These are phyloP conservation scores for Mortierella sp. DNA, from an alignment of 371 early-diverging fungal species.

Conservation along the genomic window DNA sequence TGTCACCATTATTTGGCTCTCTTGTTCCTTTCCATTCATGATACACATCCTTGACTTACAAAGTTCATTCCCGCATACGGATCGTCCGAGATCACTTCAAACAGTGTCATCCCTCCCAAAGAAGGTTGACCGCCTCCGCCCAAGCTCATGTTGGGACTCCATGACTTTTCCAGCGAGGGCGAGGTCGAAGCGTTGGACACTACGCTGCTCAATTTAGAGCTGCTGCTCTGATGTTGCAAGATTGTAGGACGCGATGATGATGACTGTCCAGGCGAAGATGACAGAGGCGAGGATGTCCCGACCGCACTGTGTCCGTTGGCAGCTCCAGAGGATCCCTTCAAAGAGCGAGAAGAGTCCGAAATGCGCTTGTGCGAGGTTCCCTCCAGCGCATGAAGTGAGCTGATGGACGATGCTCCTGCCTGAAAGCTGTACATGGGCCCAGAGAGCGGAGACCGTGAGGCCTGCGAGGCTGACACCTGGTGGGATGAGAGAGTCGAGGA, in stretches of 20 bases:
- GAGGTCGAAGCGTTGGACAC: constrained; percentile 30
- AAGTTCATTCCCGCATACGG: constrained; percentile 47
- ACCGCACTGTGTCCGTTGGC: constrained; percentile 12
- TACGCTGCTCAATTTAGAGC: constrained; percentile 34
- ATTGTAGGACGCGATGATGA: constrained; percentile 18
- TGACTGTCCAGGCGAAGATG: constrained; percentile 19
- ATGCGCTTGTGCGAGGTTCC: constrained; percentile 27
- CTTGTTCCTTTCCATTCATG: neutral
- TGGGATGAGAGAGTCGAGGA: constrained; percentile 36
- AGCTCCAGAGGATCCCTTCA: constrained; percentile 38
- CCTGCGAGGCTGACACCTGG: constrained; percentile 18
- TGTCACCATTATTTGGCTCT: neutral
- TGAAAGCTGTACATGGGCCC: constrained; percentile 50
- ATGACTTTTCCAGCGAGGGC: constrained; percentile 39
- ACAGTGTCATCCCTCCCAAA: constrained; percentile 35
- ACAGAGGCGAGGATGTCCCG: constrained; percentile 23
- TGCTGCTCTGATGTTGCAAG: constrained; percentile 37
- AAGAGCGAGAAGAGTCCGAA: constrained; percentile 45
- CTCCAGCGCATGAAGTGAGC: constrained; percentile 46
- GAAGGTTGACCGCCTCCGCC: neutral
- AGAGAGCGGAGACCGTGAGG: constrained; percentile 37
- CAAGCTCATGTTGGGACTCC: constrained; percentile 40
- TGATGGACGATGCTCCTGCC: constrained; percentile 34
- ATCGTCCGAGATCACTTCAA: constrained; percentile 46
- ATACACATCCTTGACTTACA: constrained; percentile 43